These are phyloP conservation scores for Hygrophoropsis aurantiaca DNA, from an alignment of 768 basidiomycete genomes.

Conservation along the genomic window DNA sequence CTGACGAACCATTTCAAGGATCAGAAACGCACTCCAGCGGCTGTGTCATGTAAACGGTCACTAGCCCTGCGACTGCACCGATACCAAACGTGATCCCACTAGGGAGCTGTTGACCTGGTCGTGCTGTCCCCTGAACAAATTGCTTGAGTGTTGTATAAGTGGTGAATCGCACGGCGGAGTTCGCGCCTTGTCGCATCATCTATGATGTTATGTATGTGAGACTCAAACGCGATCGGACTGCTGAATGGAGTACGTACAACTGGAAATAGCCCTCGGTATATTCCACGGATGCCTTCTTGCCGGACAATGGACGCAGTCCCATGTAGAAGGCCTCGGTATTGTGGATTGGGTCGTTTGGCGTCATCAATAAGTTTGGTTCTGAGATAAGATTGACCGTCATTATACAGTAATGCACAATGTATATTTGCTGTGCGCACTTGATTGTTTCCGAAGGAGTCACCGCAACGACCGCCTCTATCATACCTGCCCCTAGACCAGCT, in stretches of 20 bases:
- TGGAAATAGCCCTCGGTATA: constrained; percentile 91
- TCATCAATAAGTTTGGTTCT: constrained; percentile 99
- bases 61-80: constrained; percentile 89
- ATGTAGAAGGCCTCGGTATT: constrained; percentile 84
- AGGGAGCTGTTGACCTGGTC: constrained; percentile 84
- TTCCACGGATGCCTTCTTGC: constrained; percentile 80
- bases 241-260: constrained; percentile 60
- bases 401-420: not conserved
- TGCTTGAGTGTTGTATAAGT: constrained; percentile 95
- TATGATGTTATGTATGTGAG: constrained; percentile 25
- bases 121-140: constrained; percentile 79
- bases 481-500: constrained; percentile 85
- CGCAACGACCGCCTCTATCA: constrained; percentile 90
- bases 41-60: constrained; percentile 92
- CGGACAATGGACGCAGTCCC: constrained; percentile 78
- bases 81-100: constrained; percentile 90
- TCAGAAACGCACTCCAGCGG: constrained; percentile 66
- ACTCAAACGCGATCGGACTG: not conserved
- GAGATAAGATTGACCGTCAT: too few species aligned
- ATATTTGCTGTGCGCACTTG: constrained; percentile 61
- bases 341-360: constrained; percentile 78
- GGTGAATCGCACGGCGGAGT: constrained; percentile 94
- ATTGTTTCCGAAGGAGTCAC: constrained; percentile 98
- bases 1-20: not conserved
- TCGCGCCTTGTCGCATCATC: constrained; percentile 98